A percentile compares a stretch with the other conserved stretches of the same genome.
These are phyloP conservation scores for Fomes fomentarius DNA, from an alignment of 1,284 basidiomycete genomes.

Conservation along the genomic window DNA sequence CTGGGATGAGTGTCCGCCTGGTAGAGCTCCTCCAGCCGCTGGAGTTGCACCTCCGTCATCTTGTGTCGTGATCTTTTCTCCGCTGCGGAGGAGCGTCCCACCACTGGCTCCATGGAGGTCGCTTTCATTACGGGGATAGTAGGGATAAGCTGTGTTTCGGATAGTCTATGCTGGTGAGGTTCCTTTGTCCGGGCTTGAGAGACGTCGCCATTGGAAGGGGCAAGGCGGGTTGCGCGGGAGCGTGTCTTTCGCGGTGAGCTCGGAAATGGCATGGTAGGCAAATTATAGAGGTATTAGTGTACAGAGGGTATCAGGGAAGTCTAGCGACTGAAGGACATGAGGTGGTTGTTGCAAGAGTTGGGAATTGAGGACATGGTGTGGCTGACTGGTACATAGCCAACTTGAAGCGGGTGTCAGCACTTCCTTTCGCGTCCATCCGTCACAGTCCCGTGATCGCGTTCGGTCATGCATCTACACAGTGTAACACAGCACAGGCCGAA, in stretches of 20 bases:
- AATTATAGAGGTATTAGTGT: not conserved
- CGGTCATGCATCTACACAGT: too few species aligned
- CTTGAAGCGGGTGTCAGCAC: too few species aligned
- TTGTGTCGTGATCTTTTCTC: slow-evolving; percentile 41
- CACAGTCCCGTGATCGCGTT: slow-evolving; percentile 21
- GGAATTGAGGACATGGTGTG: too few species aligned
- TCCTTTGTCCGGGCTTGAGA: not conserved
- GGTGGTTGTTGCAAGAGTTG: too few species aligned
- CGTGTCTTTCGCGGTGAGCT: slow-evolving; percentile 12
- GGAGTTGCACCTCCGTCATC: slow-evolving; percentile 42
- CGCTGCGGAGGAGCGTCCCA: not conserved
- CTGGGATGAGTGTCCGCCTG: slow-evolving; percentile 42
- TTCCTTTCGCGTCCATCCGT: not conserved
- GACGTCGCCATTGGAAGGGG: not conserved
- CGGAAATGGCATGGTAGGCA: not conserved
- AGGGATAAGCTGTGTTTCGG: not conserved
- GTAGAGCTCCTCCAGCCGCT: slow-evolving; percentile 43
- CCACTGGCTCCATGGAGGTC: slow-evolving; percentile 10
- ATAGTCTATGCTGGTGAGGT: not conserved
- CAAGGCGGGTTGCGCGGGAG: slow-evolving; percentile 8
- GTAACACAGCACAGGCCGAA: too few species aligned
- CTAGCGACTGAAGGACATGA: too few species aligned
- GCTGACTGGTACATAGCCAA: too few species aligned
- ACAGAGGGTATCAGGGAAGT: not conserved
- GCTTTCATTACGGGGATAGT: slow-evolving; percentile 11